Base-by-base conservation (phyloP, 179 eudicot genomes). In the Heliamphora ciliata region DNA sequence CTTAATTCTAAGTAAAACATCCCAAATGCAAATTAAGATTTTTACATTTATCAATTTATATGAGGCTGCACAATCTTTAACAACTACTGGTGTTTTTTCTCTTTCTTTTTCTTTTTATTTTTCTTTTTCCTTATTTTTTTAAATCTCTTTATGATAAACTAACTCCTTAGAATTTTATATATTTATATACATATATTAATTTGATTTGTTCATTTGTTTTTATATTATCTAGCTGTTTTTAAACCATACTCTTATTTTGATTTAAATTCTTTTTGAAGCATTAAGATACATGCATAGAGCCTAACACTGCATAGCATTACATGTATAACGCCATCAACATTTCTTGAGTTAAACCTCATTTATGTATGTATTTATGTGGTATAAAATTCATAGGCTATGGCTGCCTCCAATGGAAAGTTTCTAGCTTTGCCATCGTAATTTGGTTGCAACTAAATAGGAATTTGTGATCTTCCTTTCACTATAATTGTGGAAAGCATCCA, bases 401-500 rank as follows among this genome's bases (percentile, higher is more conserved):
- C 40, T 31, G 40, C 40, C 40, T 31, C 40, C 40, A 31, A 31
- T 31, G 40, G 40, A 31, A 31, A 31, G 40, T 31, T 31, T 31
- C 40, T 31, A 31, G 40, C 40, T 31, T 31, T 31, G 40, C 40
- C 47, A 24, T 46, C 47, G 24, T 67, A 47, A 67, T 67, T 67
- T 31, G 2, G 71, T 67, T 8, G 11, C 13, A 67, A 67, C 24
- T 4, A 17, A 10, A 31, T 31, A 17, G 4, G 13, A 44, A 9
- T 6, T 68, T 47, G 72, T 2, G 31, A 68, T 40, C 48, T 68
- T 68, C 50, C 72, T 68, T 13, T 68, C 48, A 10, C 31, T 68
- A 68, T 40, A 48, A 68, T 68, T 10, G 72, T 11, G 72, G 72
- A 68, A 68, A 68, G 72, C 72, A 40, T 48, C 72, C 72, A 31